phyloP scores from a whole-genome alignment of 257 asterid species.

The Salvia rosmarinus region DNA sequence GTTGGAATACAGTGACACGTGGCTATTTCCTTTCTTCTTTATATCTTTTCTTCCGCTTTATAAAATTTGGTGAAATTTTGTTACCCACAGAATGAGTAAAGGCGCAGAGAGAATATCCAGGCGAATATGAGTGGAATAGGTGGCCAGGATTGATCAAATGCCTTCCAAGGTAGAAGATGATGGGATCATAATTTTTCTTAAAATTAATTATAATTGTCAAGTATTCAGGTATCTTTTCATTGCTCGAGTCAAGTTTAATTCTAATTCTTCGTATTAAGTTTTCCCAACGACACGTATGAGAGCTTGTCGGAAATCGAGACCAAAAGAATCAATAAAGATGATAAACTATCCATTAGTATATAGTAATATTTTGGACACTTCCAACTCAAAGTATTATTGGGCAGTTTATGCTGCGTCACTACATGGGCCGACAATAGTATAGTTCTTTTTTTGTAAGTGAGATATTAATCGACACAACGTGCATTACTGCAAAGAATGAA shows the following conservation, averaged over 20 bases:
- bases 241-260: not conserved
- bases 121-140: slow-evolving; percentile 41
- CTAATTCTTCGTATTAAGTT: not conserved
- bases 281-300: not conserved
- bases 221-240: no score
- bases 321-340: not conserved
- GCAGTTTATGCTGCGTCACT: not conserved
- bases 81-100: slow-evolving; percentile 34
- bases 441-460: not conserved
- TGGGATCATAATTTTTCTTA: no score
- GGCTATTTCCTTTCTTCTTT: not conserved
- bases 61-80: not conserved
- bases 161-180: not conserved
- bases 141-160: slow-evolving; percentile 5
- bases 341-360: not conserved
- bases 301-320: not conserved
- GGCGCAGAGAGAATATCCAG: slow-evolving; percentile 43
- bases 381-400: not conserved
- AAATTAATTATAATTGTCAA: no score
- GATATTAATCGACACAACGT: not conserved
- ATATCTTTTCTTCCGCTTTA: not conserved
- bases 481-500: not conserved
- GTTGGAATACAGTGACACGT: slow-evolving; percentile 23
- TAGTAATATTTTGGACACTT: not conserved
- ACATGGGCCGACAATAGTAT: not conserved